These are phyloP conservation scores for Dipteronia dyeriana DNA, from an alignment of 345 rosid species.

Conservation along the genomic window DNA sequence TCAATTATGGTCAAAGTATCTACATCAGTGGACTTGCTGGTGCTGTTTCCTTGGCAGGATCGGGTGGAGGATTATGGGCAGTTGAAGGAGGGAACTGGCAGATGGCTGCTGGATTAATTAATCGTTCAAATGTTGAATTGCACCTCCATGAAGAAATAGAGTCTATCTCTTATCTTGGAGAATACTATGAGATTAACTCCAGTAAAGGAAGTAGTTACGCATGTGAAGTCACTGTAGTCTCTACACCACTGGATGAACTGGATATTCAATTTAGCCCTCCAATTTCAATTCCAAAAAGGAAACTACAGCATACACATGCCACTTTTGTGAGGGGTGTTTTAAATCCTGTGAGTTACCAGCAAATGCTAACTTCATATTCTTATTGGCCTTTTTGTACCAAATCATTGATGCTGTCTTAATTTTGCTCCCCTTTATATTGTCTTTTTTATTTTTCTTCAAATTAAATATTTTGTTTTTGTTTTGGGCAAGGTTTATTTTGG, in stretches of 20 bases:
- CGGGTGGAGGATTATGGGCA: slow-evolving; percentile 87
- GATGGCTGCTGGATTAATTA: slow-evolving; percentile 82
- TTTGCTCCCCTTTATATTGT: background rate
- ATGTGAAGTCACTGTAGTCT: slow-evolving; percentile 70
- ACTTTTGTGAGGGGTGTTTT: slow-evolving; percentile 87
- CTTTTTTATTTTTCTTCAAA: background rate
- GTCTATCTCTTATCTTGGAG: slow-evolving; percentile 58
- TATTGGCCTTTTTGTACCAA: background rate
- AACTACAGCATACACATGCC: slow-evolving; percentile 88
- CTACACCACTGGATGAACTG: slow-evolving; percentile 82
- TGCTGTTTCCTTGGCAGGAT: slow-evolving; percentile 95
- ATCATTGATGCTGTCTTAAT: background rate
- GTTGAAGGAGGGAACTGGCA: slow-evolving; percentile 95
- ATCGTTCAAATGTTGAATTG: slow-evolving; percentile 64
- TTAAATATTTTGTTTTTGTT: slow-evolving; percentile 24
- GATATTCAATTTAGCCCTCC: slow-evolving; percentile 66
- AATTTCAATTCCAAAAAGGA: slow-evolving; percentile 68
- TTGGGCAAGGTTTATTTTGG: slow-evolving; percentile 74
- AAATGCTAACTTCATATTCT: slow-evolving; percentile 7
- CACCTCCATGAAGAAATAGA: slow-evolving; percentile 69
- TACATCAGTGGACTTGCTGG: slow-evolving; percentile 91
- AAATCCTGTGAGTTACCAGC: slow-evolving; percentile 65
- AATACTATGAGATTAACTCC: slow-evolving; percentile 80
- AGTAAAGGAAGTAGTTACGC: slow-evolving; percentile 59
- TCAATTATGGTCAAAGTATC: slow-evolving; percentile 90